Evolutionary conservation across 805 yeast genomes (phyloP).

Genomic region (Lipomyces yamadae): DNA sequence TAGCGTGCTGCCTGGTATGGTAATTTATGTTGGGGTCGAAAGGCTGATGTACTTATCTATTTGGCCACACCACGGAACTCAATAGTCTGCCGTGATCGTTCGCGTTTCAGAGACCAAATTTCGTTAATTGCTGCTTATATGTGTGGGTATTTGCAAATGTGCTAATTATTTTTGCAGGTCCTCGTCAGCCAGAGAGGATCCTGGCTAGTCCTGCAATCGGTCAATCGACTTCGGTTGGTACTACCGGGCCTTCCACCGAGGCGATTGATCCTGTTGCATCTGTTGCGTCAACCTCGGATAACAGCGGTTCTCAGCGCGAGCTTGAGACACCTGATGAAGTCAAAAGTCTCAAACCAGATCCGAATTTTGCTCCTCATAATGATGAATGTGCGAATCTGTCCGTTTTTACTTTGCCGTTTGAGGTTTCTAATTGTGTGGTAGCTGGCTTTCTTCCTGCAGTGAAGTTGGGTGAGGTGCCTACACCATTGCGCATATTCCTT

Average conservation of each 20-base stretch:
- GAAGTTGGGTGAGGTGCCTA: slow-evolving; percentile 26
- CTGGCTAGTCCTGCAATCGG: not conserved
- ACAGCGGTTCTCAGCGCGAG: not conserved
- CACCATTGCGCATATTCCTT: slow-evolving; percentile 30
- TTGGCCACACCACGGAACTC: too few relatives aligned
- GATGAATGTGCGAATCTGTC: not conserved
- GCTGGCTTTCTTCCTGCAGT: slow-evolving; percentile 18
- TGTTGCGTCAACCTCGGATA: not conserved
- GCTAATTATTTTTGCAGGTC: not conserved
- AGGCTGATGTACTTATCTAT: too few relatives aligned
- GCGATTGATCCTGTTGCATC: not conserved
- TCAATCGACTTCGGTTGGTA: not conserved
- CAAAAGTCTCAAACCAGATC: not conserved
- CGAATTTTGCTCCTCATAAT: not conserved
- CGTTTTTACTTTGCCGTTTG: not conserved
- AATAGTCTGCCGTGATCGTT: too few relatives aligned
- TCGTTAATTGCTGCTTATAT: not conserved
- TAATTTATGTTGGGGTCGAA: too few relatives aligned
- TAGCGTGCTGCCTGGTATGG: not conserved
- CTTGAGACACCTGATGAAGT: slow-evolving; percentile 5
- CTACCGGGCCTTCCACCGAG: slow-evolving; percentile 5
- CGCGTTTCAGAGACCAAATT: not conserved
- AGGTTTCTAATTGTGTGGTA: not conserved
- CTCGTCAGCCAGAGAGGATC: not conserved
- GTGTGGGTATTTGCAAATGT: not conserved